phyloP scores from a whole-genome alignment of 2,329 filamentous ascomycete species.

The Talaromyces marneffei region DNA sequence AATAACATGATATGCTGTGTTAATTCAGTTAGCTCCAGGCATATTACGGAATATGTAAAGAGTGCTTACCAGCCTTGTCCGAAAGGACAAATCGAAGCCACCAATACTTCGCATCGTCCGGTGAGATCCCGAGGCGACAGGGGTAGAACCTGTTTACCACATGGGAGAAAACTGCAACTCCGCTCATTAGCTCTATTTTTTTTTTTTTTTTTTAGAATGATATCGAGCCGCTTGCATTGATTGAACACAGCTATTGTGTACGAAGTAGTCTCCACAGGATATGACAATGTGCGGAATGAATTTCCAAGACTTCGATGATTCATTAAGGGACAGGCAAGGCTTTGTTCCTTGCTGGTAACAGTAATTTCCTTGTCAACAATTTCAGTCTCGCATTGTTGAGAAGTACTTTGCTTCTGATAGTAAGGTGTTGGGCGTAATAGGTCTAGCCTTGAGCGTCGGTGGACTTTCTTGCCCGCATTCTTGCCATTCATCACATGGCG shows the following conservation, averaged over 20 bases:
- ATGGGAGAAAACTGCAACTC: background rate
- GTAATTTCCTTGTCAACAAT: background rate
- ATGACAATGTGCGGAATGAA: slow-evolving; percentile 5
- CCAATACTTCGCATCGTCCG: slow-evolving; percentile 6
- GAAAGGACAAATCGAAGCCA: slow-evolving; percentile 8
- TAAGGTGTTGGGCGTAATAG: background rate
- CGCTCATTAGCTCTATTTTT: background rate
- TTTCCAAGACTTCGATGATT: background rate
- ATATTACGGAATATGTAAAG: background rate
- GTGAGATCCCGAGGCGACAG: slow-evolving; percentile 8
- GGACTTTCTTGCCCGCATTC: slow-evolving; percentile 12
- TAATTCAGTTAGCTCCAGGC: background rate
- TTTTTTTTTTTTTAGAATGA: no score
- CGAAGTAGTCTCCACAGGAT: background rate
- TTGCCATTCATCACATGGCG: slow-evolving; percentile 12
- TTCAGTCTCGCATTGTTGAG: background rate
- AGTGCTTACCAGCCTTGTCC: slow-evolving; percentile 7
- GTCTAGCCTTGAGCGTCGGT: slow-evolving; percentile 6
- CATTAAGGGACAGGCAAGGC: background rate
- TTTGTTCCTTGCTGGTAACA: background rate
- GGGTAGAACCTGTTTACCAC: slow-evolving; percentile 6
- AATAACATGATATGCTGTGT: slow-evolving; percentile 9
- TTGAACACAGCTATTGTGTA: slow-evolving; percentile 4
- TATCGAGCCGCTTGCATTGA: background rate
- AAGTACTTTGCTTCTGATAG: background rate